Conservation (phyloP, 2,329 filamentous ascomycete species). For the Monosporascus sp. region DNA sequence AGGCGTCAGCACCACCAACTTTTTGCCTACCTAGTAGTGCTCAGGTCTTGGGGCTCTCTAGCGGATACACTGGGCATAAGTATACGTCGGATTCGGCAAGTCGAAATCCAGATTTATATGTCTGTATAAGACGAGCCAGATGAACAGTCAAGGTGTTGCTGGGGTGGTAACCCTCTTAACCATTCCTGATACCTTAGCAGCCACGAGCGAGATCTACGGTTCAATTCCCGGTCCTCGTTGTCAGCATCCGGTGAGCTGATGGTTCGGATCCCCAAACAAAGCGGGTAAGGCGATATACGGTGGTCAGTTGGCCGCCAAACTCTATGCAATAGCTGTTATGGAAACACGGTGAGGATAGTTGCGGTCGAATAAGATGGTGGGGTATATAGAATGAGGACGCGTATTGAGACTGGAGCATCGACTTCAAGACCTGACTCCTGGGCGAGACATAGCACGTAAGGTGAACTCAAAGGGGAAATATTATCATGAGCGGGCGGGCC, state of each 20-base stretch:
- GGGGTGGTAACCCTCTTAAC: no score
- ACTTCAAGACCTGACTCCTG: background rate
- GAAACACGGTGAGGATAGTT: background rate
- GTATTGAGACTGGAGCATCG: background rate
- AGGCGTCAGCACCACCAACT: no score
- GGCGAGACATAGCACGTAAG: background rate
- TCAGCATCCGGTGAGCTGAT: no score
- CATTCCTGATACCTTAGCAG: background rate
- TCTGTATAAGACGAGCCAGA: no score
- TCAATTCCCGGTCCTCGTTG: background rate
- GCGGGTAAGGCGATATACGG: background rate
- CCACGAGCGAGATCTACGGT: background rate
- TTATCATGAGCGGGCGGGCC: no score
- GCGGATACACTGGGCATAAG: no score
- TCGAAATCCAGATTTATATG: no score
- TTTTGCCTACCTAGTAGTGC: no score
- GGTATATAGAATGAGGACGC: background rate
- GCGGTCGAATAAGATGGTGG: background rate
- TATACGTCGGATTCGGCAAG: no score
- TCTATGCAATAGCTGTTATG: background rate
- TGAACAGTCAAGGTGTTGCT: no score
- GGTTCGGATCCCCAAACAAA: background rate
- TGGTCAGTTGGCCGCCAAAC: background rate
- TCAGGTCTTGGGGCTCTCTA: no score
- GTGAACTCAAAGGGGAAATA: background rate